Conservation (phyloP, 495 filamentous ascomycete species). For the Rhizodiscina lignyota region DNA sequence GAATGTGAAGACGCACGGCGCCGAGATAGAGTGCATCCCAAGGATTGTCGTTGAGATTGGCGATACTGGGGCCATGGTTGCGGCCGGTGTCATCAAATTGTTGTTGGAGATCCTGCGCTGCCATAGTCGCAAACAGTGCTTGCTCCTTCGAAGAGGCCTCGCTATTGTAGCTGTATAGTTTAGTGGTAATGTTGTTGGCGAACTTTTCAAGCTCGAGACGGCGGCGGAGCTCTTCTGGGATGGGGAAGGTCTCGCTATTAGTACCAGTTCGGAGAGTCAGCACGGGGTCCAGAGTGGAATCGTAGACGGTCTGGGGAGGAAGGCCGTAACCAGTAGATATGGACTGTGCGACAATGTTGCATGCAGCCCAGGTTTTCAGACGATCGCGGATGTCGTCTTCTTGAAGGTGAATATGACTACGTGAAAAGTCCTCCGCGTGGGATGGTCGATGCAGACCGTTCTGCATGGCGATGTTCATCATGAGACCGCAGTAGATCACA, state of each 20-base stretch:
- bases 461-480: constrained; percentile 87
- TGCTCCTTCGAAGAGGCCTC: constrained; percentile 8
- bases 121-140: no score
- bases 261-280: constrained; percentile 38
- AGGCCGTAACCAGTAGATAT: constrained; percentile 85
- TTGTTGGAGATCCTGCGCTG: no score
- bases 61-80: constrained; percentile 21
- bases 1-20: constrained; percentile 67
- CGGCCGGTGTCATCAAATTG: constrained; percentile 32
- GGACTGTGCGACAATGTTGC: constrained; percentile 77
- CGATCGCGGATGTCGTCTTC: constrained; percentile 75
- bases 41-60: constrained; percentile 20
- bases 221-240: constrained; percentile 48
- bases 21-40: constrained; percentile 45
- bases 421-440: constrained; percentile 79
- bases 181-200: constrained; percentile 70
- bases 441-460: constrained; percentile 80
- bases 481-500: constrained; percentile 75
- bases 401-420: constrained; percentile 64
- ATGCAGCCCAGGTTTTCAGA: constrained; percentile 78
- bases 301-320: constrained; percentile 73
- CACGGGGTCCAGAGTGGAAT: constrained; percentile 59
- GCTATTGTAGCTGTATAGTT: constrained; percentile 54
- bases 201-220: constrained; percentile 68
- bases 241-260: constrained; percentile 26